A percentile compares a stretch with the other conserved stretches of the same genome.
Conservation (phyloP, 2,329 filamentous ascomycete species). For the Trichophyton simii region DNA sequence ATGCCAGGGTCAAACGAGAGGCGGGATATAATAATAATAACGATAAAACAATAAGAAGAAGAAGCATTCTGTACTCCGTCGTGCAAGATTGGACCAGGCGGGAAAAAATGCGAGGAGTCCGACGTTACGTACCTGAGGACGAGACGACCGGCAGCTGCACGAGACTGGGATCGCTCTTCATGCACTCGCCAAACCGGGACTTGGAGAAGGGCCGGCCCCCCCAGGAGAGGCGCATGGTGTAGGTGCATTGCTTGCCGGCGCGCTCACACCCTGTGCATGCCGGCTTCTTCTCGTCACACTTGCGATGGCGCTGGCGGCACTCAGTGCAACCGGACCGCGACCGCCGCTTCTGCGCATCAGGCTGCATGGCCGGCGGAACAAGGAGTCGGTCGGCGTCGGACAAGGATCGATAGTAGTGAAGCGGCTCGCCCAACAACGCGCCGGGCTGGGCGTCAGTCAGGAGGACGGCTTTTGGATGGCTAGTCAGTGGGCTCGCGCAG, state of each 20-base stretch:
- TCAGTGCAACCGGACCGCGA: conserved; percentile 14
- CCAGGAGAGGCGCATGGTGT: conserved; percentile 12
- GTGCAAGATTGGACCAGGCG: too few species aligned
- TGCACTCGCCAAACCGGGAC: conserved; percentile 14
- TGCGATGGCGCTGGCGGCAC: conserved; percentile 14
- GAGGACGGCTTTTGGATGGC: neutral
- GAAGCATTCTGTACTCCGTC: neutral
- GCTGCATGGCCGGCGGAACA: neutral
- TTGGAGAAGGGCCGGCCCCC: conserved; percentile 13
- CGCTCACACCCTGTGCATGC: conserved; percentile 11
- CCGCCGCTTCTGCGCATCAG: conserved; percentile 9
- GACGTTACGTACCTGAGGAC: conserved; percentile 5
- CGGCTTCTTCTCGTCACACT: conserved; percentile 14
- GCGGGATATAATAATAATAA: neutral
- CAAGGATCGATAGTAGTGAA: neutral
- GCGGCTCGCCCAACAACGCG: neutral
- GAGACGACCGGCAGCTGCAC: conserved; percentile 9
- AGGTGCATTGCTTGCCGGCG: conserved; percentile 9
- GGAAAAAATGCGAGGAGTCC: neutral
- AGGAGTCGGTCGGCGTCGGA: neutral
- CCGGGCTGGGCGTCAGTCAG: neutral
- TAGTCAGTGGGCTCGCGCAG: neutral
- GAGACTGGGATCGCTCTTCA: conserved; percentile 10
- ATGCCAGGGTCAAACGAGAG: too few species aligned
- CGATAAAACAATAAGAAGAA: neutral